Evolutionary conservation across 495 filamentous ascomycete species (phyloP).

Genomic region (Aspergillus sclerotioniger): DNA sequence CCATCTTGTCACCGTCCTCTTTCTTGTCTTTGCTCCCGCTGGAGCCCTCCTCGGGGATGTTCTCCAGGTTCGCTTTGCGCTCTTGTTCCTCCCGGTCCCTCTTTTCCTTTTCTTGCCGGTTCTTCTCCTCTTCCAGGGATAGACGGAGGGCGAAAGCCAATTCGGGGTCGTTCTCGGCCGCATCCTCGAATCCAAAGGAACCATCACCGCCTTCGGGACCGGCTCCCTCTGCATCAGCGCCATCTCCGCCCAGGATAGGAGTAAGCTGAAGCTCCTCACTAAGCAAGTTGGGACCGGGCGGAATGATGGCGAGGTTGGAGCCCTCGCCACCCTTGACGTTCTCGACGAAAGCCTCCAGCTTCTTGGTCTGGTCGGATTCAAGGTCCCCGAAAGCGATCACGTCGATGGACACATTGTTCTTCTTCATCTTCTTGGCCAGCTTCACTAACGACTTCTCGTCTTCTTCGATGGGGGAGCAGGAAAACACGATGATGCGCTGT

Average conservation of each 20-base stretch:
- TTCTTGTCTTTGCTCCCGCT: constrained; percentile 64
- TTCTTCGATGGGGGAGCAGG: constrained; percentile 87
- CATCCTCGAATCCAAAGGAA: constrained; percentile 57
- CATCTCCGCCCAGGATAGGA: constrained; percentile 82
- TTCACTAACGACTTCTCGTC: constrained; percentile 84
- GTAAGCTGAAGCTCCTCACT: constrained; percentile 91
- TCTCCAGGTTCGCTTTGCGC: constrained; percentile 65
- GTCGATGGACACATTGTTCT: constrained; percentile 86
- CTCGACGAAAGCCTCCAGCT: constrained; percentile 89
- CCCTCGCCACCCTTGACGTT: constrained; percentile 86
- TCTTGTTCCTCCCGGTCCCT: constrained; percentile 73
- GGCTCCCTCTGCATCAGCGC: constrained; percentile 46
- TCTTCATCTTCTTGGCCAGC: constrained; percentile 98
- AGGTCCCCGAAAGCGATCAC: constrained; percentile 93
- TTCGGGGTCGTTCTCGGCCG: constrained; percentile 79
- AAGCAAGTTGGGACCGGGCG: constrained; percentile 84
- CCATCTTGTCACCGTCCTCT: constrained; percentile 78
- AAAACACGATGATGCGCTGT: constrained; percentile 94
- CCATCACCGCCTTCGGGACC: constrained; percentile 63
- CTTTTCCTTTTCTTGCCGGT: constrained; percentile 79
- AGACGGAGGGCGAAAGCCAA: constrained; percentile 92
- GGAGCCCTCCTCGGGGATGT: constrained; percentile 80
- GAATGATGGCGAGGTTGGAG: constrained; percentile 86
- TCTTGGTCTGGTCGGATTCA: constrained; percentile 84
- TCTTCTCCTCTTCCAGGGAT: constrained; percentile 98